phyloP scores from a whole-genome alignment of 2,329 filamentous ascomycete genomes.

The Colletotrichum chrysophilum region DNA sequence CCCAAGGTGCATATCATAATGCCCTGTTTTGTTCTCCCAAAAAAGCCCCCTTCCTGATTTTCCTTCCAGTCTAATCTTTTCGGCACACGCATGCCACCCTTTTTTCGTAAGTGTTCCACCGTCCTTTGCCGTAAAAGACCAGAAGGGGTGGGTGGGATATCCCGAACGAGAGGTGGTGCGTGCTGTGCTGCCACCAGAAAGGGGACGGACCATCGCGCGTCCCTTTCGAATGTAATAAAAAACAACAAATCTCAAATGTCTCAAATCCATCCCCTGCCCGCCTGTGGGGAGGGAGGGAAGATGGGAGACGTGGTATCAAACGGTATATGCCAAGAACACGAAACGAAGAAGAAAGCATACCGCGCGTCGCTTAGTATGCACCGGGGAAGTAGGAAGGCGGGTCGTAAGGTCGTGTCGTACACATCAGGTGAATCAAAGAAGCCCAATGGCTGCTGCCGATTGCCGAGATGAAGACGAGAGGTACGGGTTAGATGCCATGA shows the following conservation, averaged over 20 bases:
- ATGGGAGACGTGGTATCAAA: constrained; percentile 18
- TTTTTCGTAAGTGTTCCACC: neutral
- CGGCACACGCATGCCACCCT: neutral
- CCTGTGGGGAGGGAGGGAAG: neutral
- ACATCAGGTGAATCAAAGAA: neutral
- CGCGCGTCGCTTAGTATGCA: neutral
- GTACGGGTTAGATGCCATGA: neutral
- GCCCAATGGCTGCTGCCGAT: neutral
- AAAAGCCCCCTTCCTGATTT: neutral
- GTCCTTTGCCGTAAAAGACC: neutral
- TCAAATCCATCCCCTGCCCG: neutral
- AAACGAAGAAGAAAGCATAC: constrained; percentile 13
- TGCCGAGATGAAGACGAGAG: neutral
- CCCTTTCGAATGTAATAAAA: neutral
- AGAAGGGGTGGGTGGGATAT: neutral
- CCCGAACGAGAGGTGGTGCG: neutral
- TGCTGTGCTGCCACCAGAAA: neutral
- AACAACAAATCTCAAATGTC: neutral
- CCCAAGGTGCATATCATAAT: neutral
- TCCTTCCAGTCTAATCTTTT: neutral
- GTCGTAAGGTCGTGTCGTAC: constrained; percentile 22
- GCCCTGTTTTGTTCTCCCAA: neutral
- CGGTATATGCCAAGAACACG: constrained; percentile 17
- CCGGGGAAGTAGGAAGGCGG: constrained; percentile 23
- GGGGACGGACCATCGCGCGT: neutral